phyloP scores from a whole-genome alignment of 164 flowering plant species.

The Vitis rupestris region DNA sequence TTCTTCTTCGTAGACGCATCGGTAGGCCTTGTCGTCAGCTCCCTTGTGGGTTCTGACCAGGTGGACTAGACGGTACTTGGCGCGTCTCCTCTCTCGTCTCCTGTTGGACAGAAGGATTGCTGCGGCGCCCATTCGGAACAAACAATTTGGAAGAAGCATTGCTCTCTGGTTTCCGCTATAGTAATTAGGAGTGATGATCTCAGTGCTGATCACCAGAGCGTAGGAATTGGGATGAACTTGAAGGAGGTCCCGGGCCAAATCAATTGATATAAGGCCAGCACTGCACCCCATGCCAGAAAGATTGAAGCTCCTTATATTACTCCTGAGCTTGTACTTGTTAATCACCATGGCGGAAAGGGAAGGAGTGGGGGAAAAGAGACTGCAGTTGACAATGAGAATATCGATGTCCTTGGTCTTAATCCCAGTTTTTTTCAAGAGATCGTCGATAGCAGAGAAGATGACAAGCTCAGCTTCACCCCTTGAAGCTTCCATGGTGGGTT shows the following conservation, averaged over 20 bases:
- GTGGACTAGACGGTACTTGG: slow-evolving; percentile 8
- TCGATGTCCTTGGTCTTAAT: too few relatives aligned
- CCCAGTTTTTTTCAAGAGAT: too few relatives aligned
- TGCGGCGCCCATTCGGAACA: slow-evolving; percentile 10
- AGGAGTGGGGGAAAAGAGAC: too few relatives aligned
- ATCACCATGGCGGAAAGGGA: too few relatives aligned
- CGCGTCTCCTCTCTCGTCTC: background rate
- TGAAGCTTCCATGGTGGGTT: too few relatives aligned
- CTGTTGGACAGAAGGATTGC: slow-evolving; percentile 11
- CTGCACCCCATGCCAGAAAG: slow-evolving; percentile 1
- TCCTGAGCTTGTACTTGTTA: too few relatives aligned
- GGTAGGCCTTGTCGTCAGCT: slow-evolving; percentile 2
- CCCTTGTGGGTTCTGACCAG: slow-evolving; percentile 9
- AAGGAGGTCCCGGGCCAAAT: slow-evolving; percentile 1
- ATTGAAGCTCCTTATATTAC: too few relatives aligned
- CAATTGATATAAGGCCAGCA: slow-evolving; percentile 6
- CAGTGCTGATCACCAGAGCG: slow-evolving; percentile 6
- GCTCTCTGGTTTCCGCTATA: background rate
- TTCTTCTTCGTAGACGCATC: slow-evolving; percentile 3
- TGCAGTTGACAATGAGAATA: too few relatives aligned
- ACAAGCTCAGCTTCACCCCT: too few relatives aligned
- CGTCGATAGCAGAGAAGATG: too few relatives aligned
- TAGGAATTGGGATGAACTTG: slow-evolving; percentile 5
- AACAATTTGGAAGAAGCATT: slow-evolving; percentile 6
- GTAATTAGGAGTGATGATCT: background rate